Evolutionary conservation across 768 basidiomycete genomes (phyloP).

Genomic region (Phaffia tasmanica): DNA sequence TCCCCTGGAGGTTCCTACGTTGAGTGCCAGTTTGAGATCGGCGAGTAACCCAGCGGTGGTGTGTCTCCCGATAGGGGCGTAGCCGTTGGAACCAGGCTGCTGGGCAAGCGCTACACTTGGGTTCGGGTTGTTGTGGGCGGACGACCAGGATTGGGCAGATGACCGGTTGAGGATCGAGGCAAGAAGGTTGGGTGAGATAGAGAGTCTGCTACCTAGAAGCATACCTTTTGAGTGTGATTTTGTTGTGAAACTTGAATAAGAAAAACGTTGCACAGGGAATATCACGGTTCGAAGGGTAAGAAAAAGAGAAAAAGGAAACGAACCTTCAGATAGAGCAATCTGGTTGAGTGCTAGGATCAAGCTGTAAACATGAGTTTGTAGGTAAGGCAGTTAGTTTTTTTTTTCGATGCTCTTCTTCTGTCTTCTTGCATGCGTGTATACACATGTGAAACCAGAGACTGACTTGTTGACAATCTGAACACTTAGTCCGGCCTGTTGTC

Average conservation of each 20-base stretch:
- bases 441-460: not conserved
- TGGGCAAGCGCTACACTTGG: not conserved
- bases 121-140: constrained; percentile 6
- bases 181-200: too few species aligned
- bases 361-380: constrained; percentile 1
- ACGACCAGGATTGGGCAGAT: constrained; percentile 18
- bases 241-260: too few species aligned
- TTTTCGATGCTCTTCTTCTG: too few species aligned
- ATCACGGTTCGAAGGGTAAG: too few species aligned
- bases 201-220: too few species aligned
- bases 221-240: too few species aligned
- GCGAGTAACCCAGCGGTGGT: not conserved
- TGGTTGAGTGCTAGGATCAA: constrained; percentile 14
- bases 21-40: constrained; percentile 16
- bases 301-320: not conserved
- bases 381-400: not conserved
- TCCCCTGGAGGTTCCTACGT: not conserved
- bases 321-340: constrained; percentile 14
- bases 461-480: constrained; percentile 4
- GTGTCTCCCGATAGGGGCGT: too few species aligned
- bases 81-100: too few species aligned
- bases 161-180: too few species aligned
- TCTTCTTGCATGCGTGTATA: not conserved
- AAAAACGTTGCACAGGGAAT: not conserved
- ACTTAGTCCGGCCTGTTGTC: not conserved